Base-by-base conservation (phyloP, 805 yeast species). In the Wickerhamomyces hampshirensis region DNA sequence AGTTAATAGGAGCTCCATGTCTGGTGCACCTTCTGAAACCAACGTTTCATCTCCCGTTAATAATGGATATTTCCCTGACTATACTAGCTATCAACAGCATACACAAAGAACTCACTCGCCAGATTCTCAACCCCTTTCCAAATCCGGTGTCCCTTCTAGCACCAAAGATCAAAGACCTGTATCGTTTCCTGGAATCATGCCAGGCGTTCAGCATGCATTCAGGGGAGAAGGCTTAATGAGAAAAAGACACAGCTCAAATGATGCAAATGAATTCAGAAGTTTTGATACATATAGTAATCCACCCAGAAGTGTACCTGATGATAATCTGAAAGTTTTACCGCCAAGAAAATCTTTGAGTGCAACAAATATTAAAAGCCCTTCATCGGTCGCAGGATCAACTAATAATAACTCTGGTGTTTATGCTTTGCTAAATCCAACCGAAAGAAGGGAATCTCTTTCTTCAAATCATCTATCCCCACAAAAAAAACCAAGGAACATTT, bases 191-290 rank as follows among this genome's bases (percentile, higher is more conserved):
- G 45, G 49, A 11, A 21, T 46, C 8, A 40, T 40, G 6, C 51
- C 53, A 6, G 33, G 37, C 13, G 39, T 45, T 5, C 51, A 39
- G 13, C 37, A 36, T 23, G 30, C 50, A 1, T 24, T 42, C 18
- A 40, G 46, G 28, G 37, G 31, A 24, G 51, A 47, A 13, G 34
- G 26, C 3, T 24, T 40, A 5, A 31, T 36, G 18, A 47, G 51
- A 29, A 51, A 51, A 35, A 44, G 58, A 38, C 50, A 48, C 24
- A 41, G 38, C 14, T 50, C 58, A 1, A 48, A 42, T 24, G 55
- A 49, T 29, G 46, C 33, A 4, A 15, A 32, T 13, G 51, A 48
- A 2, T 16, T 33, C 13, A 37, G 44, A 32, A 28, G 21, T n/a
- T n/a, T n/a, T n/a, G n/a, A n/a, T n/a, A n/a, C n/a, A n/a, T n/a